Evolutionary conservation across 2,329 filamentous ascomycete genomes (phyloP).

Genomic region (Aspergillus ustus): DNA sequence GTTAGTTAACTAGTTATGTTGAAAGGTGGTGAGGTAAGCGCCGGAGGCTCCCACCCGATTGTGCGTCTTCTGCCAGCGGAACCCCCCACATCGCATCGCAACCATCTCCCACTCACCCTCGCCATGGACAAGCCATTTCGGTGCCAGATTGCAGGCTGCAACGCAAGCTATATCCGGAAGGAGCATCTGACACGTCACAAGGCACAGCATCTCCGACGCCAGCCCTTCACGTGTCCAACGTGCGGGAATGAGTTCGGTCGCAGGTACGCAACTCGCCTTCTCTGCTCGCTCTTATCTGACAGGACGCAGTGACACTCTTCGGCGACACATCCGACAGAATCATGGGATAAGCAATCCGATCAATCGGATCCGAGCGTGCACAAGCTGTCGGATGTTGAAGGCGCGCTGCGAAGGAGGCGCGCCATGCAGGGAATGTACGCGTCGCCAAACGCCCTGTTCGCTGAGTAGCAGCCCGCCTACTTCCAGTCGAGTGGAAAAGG

Average conservation of each 20-base stretch:
- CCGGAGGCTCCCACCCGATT: neutral
- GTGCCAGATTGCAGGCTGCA: constrained; percentile 25
- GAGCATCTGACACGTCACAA: constrained; percentile 32
- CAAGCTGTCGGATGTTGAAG: constrained; percentile 25
- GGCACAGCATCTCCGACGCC: constrained; percentile 22
- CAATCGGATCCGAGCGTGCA: constrained; percentile 24
- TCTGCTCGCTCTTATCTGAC: too few relatives aligned
- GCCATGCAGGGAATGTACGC: constrained; percentile 26
- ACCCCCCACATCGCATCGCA: neutral
- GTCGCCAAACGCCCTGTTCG: constrained; percentile 23
- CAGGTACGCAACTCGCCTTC: constrained; percentile 19
- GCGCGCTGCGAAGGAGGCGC: constrained; percentile 26
- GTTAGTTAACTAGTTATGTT: neutral
- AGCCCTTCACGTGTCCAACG: constrained; percentile 19
- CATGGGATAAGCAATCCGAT: constrained; percentile 22
- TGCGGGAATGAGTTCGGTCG: constrained; percentile 25
- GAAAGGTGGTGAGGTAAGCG: neutral
- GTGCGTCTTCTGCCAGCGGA: neutral
- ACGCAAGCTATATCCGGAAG: constrained; percentile 30
- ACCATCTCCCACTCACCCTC: neutral
- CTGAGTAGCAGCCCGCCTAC: neutral
- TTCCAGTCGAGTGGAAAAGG: constrained; percentile 1
- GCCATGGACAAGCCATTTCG: neutral
- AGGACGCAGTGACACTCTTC: constrained; percentile 33
- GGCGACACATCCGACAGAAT: constrained; percentile 28